Conservation (phyloP, 352 stramenopile species). For the Pythium grandisporangium region DNA sequence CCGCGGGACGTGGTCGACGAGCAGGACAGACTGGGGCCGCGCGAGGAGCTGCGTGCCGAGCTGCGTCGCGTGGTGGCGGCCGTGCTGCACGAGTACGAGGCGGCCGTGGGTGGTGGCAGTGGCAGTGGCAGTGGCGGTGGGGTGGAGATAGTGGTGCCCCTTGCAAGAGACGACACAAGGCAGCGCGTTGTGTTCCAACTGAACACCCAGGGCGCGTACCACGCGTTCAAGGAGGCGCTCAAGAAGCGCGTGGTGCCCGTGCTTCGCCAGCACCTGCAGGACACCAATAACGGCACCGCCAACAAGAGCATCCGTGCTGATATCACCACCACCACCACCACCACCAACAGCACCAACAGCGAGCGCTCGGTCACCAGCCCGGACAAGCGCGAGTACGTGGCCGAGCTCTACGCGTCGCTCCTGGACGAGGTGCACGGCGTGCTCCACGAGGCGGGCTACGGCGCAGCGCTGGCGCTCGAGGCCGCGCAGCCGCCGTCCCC, state of each 20-base stretch:
- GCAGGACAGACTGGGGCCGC: slow-evolving; percentile 27
- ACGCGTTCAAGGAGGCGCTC: slow-evolving; percentile 75
- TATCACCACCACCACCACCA: too few species aligned
- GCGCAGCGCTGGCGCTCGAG: slow-evolving; percentile 24
- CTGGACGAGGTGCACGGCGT: slow-evolving; percentile 74
- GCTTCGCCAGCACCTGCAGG: slow-evolving; percentile 43
- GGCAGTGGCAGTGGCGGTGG: slow-evolving; percentile 2
- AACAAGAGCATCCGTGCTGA: slow-evolving; percentile 2
- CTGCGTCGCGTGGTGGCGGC: slow-evolving; percentile 42
- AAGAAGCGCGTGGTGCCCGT: slow-evolving; percentile 74
- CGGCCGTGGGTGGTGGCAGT: slow-evolving; percentile 7
- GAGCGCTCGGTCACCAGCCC: slow-evolving; percentile 3
- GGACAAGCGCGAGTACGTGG: slow-evolving; percentile 53
- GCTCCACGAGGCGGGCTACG: slow-evolving; percentile 50
- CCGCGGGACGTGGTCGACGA: slow-evolving; percentile 36
- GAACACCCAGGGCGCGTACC: slow-evolving; percentile 70
- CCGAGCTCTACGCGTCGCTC: slow-evolving; percentile 48
- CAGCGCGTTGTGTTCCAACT: slow-evolving; percentile 69
- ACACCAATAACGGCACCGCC: slow-evolving; percentile 4
- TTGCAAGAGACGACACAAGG: slow-evolving; percentile 47
- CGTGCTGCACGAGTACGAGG: slow-evolving; percentile 61
- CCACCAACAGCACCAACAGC: slow-evolving; percentile 4
- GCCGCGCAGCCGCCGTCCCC: slow-evolving; percentile 13
- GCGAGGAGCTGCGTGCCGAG: slow-evolving; percentile 42
- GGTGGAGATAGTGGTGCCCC: too few species aligned